Base-by-base conservation (phyloP, 2,329 filamentous ascomycete species). In the Elsinoe fawcettii region DNA sequence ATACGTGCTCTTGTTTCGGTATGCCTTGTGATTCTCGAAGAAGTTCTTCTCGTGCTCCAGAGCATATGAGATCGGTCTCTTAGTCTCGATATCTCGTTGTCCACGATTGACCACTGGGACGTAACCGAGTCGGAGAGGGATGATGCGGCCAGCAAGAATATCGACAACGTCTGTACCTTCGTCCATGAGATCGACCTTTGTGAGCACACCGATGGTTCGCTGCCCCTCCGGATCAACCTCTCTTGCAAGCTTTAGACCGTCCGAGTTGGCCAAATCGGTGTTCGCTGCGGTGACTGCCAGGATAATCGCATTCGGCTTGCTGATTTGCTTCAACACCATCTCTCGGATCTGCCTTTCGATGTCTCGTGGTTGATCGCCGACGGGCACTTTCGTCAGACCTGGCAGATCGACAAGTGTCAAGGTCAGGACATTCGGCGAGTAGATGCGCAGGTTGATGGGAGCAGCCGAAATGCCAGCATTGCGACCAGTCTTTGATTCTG, bases 141-240 rank as follows among this genome's bases (percentile, higher is more conserved):
- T 99, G 71, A 99, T 95, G 67, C 93, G 87, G 60, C 95, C 95
- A 63, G 93, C 95, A 67, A 99, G 80, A 77, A 99, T 99, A 74
- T 99, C 93, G 64, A 99, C 92, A 41, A 97, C 93, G 69, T 99
- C 93, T 55, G 93, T 99, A 57, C 93, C 93, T 23, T 96, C 90
- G 72, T 99, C 93, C 93, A 99, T 99, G 69, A 99, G 76, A 76
- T 99, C 93, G 60, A 99, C 91, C 80, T 99, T 99, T 66, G 92
- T 97, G 66, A 99, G 80, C 61, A 99, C 93, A 81, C 93, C 93
- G 64, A 99, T 99, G 51, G 93, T 99, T 71, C 93, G 84, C 76
- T 97, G 92, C 68, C 93, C 93, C 71, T 99, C 91, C 2, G 92
- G 92, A 67, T 99, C 93, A 41, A 99, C 93, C 75, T 99, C 92